Conservation (phyloP, 108 stramenopile genomes). For the Nannochloropsis oceanica region DNA sequence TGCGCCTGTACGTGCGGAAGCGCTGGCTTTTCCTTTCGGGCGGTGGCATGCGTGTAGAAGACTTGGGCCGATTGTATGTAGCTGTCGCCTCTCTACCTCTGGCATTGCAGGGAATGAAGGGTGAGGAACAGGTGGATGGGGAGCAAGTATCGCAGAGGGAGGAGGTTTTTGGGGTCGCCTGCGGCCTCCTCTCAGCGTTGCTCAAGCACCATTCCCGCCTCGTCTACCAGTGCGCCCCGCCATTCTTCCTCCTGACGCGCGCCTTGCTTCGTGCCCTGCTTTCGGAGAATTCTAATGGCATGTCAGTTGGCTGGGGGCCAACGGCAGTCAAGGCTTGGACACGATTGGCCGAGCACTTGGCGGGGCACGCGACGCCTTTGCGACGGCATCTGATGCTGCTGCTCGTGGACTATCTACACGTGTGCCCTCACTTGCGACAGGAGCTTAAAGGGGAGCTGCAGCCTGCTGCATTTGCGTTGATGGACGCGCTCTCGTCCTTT, state of each 20-base stretch:
- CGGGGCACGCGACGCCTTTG: neutral
- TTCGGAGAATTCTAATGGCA: neutral
- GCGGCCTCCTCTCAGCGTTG: neutral
- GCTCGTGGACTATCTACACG: neutral
- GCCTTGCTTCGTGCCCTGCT: neutral
- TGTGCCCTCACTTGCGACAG: neutral
- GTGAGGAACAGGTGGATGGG: neutral
- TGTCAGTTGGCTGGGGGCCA: neutral
- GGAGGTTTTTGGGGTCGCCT: neutral
- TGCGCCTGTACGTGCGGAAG: neutral
- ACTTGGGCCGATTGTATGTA: neutral
- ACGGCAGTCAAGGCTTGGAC: neutral
- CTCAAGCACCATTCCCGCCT: neutral
- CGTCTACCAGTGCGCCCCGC: neutral
- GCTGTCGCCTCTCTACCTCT: neutral
- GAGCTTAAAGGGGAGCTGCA: neutral
- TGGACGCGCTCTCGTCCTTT: neutral
- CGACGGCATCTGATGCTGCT: neutral
- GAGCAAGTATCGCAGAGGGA: neutral
- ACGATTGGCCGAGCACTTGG: neutral
- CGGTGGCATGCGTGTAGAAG: neutral
- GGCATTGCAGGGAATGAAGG: neutral
- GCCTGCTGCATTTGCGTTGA: neutral
- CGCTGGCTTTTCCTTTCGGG: neutral
- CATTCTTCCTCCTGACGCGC: neutral